Conservation (phyloP, 192 early-diverging fungal species). For the Geosiphon pyriformis region DNA sequence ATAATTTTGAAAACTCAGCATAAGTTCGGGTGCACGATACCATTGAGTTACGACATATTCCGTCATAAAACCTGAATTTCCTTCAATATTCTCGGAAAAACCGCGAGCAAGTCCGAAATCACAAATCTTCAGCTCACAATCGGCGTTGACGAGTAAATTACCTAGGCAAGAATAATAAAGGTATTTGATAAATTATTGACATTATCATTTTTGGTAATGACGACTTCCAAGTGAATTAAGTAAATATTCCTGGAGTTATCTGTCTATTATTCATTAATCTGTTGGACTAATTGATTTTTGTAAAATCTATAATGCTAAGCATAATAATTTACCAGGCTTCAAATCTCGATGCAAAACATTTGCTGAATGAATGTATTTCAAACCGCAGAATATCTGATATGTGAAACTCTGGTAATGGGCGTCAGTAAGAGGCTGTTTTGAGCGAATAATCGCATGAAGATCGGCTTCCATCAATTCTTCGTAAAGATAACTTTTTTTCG, state of each 20-base stretch:
- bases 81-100: constrained; percentile 56
- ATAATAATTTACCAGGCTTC: constrained; percentile 86
- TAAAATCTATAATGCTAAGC: no score
- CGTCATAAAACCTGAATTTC: constrained; percentile 77
- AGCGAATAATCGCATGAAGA: constrained; percentile 84
- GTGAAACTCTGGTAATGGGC: constrained; percentile 88
- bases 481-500: constrained; percentile 42
- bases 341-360: constrained; percentile 89
- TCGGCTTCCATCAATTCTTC: constrained; percentile 87
- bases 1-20: constrained; percentile 82
- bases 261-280: no score
- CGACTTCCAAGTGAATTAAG: no score
- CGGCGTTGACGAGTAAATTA: constrained; percentile 83
- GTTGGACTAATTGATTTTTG: no score
- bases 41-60: constrained; percentile 94
- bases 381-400: constrained; percentile 81
- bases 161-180: constrained; percentile 23
- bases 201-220: constrained; percentile 28
- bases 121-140: constrained; percentile 90
- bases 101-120: constrained; percentile 94
- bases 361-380: constrained; percentile 92
- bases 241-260: no score
- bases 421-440: constrained; percentile 69
- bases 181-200: constrained; percentile 11
- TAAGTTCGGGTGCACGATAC: constrained; percentile 95